Base-by-base conservation (phyloP, 768 basidiomycete species). In the Suillus americanus region DNA sequence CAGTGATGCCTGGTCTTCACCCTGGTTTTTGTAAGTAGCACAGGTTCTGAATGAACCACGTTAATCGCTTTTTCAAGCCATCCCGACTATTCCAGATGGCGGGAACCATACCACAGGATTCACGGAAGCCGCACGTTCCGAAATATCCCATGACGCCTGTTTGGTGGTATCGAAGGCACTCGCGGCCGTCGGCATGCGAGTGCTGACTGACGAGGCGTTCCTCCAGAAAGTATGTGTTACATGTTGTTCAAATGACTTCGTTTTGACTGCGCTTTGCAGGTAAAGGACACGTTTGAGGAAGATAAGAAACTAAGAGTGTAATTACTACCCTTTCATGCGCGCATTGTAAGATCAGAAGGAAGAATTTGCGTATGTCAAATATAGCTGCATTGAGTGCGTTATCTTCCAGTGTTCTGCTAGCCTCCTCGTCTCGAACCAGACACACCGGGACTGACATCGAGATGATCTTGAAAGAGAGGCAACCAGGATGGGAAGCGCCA, bases 91-190 rank as follows among this genome's bases (percentile, higher is more conserved):
- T 46, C 70, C 76, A 1, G 81, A 87, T 65, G 90, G 89, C 16
- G 89, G 89, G 12, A 91, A 91, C 68, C 90, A 92, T 68, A 91
- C 90, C 0, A 74, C 75, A 2, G 84, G 74, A 10, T 92, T 92
- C 68, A 79, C 82, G 20, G 74, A 82, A 25, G 75, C 89, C 0
- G 90, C 90, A 0, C 80, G 83, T 0, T 86, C 84, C 0, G 69
- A 75, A 9, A 82, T 78, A 56, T 85, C 89, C 0, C 90, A 91
- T 67, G 73, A 83, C 35, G 87, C 86, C 3, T 86, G 85, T 64
- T 70, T 91, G 59, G 82, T 85, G 61, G 80, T 90, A 4, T 82
- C 86, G 16, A 89, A 88, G 68, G 86, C 84, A 16, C 79, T 92
- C 25, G 89, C 90, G 4, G 81, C 83, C 10, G 82, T 83, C 1